Base-by-base conservation (phyloP, 371 early-diverging fungal species). In the Mortierella sp. region DNA sequence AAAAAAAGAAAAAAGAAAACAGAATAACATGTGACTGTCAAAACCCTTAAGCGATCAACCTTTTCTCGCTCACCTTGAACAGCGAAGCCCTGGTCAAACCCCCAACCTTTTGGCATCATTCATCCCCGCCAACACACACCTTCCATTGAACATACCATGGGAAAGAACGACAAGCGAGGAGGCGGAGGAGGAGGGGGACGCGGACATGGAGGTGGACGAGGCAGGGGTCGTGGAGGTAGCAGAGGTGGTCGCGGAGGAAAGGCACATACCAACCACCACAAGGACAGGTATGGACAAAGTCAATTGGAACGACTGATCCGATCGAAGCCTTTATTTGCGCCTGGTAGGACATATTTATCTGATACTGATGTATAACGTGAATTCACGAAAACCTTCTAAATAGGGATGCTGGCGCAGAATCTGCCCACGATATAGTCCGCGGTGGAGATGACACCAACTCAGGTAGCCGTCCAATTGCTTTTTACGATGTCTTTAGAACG, bases 181-280 rank as follows among this genome's bases (percentile, higher is more conserved):
- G 71, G 74, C 14, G 74, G 67, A 47, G 73, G 70, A 37, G 76
- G 84, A 63, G 73, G 83, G 19, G 75, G 78, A 50, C 67, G 74
- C 39, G 83, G 79, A 71, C 81, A 78, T 63, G 83, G 84, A 26
- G 84, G 79, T 31, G 83, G 83, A 10, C 64, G 79, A n/a, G 83
- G 83, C 39, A 61, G 84, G 34, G 84, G 84, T 39, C 84, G 84
- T 29, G 84, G 84, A 47, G 84, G 84, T 11, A 83, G 76, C 39
- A 68, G 83, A 63, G 84, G 84, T 9, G 84, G 84, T 8, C 72
- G 79, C n/a, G 81, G 79, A 31, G 76, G 76, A 29, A 78, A 75
- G 39, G 29, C 55, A 19, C 58, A 78, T 48, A 45, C 47, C 41
- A 78, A 71, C 58, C 84, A 83, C 58, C 84, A 70, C 45, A 71